Evolutionary conservation across 768 basidiomycete genomes (phyloP).

Genomic region (Calocera viscosa): DNA sequence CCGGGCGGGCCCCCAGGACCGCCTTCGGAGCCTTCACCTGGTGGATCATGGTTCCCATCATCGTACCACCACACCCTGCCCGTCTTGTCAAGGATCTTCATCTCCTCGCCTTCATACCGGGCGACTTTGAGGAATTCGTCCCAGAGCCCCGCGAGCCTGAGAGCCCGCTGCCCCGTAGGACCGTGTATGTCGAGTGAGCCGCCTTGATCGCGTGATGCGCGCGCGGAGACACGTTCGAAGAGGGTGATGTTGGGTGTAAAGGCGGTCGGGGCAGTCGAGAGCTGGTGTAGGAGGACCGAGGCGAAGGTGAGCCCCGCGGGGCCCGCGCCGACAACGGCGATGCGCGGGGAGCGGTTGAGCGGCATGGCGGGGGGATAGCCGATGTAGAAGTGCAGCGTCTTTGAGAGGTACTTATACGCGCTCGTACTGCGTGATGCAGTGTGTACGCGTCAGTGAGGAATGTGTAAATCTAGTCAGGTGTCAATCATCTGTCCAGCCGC

Average conservation of each 20-base stretch:
- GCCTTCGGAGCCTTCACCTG: no score
- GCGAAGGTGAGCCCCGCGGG: slow-evolving; percentile 24
- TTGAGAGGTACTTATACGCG: no score
- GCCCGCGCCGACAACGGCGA: slow-evolving; percentile 23
- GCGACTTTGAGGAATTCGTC: slow-evolving; percentile 19
- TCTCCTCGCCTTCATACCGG: slow-evolving; percentile 18
- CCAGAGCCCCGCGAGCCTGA: slow-evolving; percentile 20
- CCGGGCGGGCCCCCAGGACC: no score
- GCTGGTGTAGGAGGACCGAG: slow-evolving; percentile 20
- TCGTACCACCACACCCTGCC: not conserved
- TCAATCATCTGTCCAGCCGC: no score
- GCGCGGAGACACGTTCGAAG: slow-evolving; percentile 21
- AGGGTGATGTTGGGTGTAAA: slow-evolving; percentile 11
- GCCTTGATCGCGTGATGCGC: slow-evolving; percentile 17
- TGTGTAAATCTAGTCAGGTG: no score
- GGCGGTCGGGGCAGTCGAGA: slow-evolving; percentile 9
- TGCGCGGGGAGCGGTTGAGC: not conserved
- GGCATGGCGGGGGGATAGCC: not conserved
- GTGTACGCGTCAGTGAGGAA: no score
- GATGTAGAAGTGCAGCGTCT: slow-evolving; percentile 3
- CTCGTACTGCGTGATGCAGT: no score
- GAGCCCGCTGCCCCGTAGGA: slow-evolving; percentile 20
- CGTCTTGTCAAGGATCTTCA: slow-evolving; percentile 18
- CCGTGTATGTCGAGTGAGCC: slow-evolving; percentile 26
- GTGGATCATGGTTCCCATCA: not conserved